Evolutionary conservation across 768 basidiomycete species (phyloP), one percentile per base, ranked within the genome.

Genomic region (Epithele typhae): DNA sequence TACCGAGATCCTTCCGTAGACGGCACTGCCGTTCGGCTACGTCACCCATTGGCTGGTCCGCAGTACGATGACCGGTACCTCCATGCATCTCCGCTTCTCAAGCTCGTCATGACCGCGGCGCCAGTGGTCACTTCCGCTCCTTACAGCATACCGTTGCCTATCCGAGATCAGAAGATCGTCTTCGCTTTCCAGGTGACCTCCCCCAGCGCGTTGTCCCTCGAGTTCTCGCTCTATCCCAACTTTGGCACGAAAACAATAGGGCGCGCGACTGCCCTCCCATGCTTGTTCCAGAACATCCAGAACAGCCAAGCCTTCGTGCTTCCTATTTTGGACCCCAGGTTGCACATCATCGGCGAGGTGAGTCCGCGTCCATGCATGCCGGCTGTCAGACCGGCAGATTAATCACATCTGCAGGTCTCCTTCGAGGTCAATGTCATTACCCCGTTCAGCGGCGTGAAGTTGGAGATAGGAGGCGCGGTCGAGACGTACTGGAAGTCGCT

Each of bases 401-500:
- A 37, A 37, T 37, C 25, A 24, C 42, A 43, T 11, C 41, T 25
- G 19, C 49, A 93, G 90, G 85, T 97, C 19, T 80, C 84, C 40
- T 94, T 97, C 64, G 92, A 92, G 58, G 74, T 91, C 25, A 88
- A 81, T 57, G 78, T 93, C 47, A 81, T 95, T 51, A 85, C 82
- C 8, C 87, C 92, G 1, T 98, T 98, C 68, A 81, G 84, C 47
- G 92, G 90, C 3, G 91, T 92, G 40, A 92, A 92, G 47, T 75
- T 98, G 11, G 91, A 94, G 67, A 87, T 97, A 45, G 94, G 93
- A 19, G 95, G 96, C 21, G 83, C 89, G 42, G 79, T 98, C 23
- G 94, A 98, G 69, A 99, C 95, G 0, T 99, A 99, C 64, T 99
- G 96, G 96, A 98, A 97, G 68, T 94, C 93, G 2, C 81, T 84